These are phyloP conservation scores for Exserohilum turcica DNA, from an alignment of 2,329 filamentous ascomycete species.

Conservation along the genomic window DNA sequence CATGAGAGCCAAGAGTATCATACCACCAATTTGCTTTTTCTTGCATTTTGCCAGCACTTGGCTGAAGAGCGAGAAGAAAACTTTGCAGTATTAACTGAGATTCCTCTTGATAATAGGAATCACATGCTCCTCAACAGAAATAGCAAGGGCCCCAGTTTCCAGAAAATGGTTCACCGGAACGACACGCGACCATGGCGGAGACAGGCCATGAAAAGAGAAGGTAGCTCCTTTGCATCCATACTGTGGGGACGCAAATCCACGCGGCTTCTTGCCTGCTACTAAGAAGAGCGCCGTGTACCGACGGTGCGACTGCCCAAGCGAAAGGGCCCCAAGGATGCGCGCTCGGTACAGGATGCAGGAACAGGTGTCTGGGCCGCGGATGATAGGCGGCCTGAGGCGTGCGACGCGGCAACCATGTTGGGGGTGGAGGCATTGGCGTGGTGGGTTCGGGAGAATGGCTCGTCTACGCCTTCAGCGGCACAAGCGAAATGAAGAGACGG, in stretches of 20 bases:
- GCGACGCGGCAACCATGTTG: not conserved
- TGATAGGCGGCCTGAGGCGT: not conserved
- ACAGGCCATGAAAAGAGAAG: constrained; percentile 9
- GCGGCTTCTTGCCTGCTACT: constrained; percentile 1
- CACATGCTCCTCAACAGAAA: constrained; percentile 8
- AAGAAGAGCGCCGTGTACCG: not conserved
- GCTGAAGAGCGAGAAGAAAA: not conserved
- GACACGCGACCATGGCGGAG: constrained; percentile 9
- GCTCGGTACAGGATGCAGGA: constrained; percentile 11
- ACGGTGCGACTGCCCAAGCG: not conserved
- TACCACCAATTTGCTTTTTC: not conserved
- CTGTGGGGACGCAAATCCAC: constrained; percentile 2
- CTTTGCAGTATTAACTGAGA: not conserved
- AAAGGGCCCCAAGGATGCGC: constrained; percentile 4
- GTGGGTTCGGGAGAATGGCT: not conserved
- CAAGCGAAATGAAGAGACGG: constrained; percentile 10
- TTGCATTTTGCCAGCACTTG: not conserved
- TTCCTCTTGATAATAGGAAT: not conserved
- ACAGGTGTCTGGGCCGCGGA: constrained; percentile 10
- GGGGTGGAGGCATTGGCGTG: not conserved
- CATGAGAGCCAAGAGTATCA: not conserved
- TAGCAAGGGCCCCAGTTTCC: constrained; percentile 3
- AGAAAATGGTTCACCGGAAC: constrained; percentile 12
- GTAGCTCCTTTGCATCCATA: not conserved
- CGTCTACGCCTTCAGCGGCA: not conserved